These are phyloP conservation scores for Didymella lethalis DNA, from an alignment of 2,329 filamentous ascomycete species.

Conservation along the genomic window DNA sequence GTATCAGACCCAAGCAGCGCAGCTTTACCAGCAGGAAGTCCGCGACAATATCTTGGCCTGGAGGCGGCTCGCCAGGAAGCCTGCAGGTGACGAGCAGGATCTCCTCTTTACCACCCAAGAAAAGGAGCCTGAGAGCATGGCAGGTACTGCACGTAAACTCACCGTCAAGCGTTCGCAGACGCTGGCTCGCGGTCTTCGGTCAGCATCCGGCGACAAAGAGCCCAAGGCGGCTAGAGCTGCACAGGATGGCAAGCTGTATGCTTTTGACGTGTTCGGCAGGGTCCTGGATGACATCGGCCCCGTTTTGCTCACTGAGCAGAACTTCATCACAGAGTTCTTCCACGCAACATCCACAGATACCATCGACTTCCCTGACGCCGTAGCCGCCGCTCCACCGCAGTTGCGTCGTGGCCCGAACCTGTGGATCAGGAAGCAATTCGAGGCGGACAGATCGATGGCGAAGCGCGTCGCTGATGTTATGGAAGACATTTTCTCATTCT, in stretches of 20 bases:
- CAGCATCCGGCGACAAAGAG: conserved; percentile 69
- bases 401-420: conserved; percentile 77
- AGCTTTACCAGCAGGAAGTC: conserved; percentile 84
- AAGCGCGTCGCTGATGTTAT: conserved; percentile 84
- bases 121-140: conserved; percentile 79
- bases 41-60: conserved; percentile 77
- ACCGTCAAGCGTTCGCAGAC: conserved; percentile 96
- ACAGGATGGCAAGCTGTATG: conserved; percentile 71
- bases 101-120: conserved; percentile 90
- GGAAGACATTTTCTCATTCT: conserved; percentile 86
- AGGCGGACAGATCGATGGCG: conserved; percentile 88
- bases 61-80: conserved; percentile 80
- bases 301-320: conserved; percentile 90
- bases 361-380: conserved; percentile 82
- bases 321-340: conserved; percentile 97
- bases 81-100: conserved; percentile 78
- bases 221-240: conserved; percentile 63
- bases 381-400: conserved; percentile 70
- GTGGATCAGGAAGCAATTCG: conserved; percentile 77
- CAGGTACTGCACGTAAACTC: conserved; percentile 78
- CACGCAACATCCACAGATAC: conserved; percentile 86
- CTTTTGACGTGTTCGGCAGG: conserved; percentile 82
- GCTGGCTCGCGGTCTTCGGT: conserved; percentile 75
- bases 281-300: conserved; percentile 83
- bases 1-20: conserved; percentile 79